These are phyloP conservation scores for Vigna hirtella DNA, from an alignment of 306 rosid genomes.

Conservation along the genomic window DNA sequence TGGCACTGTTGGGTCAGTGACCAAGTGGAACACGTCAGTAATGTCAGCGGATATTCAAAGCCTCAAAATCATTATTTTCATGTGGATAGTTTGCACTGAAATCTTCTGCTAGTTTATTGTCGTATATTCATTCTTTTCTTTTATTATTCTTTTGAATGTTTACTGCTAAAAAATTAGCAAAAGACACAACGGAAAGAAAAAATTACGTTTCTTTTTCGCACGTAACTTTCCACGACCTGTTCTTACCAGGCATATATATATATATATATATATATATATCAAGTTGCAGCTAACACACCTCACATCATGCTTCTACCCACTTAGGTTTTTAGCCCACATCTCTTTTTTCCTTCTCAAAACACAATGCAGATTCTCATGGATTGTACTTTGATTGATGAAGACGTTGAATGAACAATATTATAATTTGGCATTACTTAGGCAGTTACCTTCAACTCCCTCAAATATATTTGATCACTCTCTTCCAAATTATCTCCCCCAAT, in stretches of 20 bases:
- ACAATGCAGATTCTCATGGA: not conserved
- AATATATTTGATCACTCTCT: no score
- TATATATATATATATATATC: not conserved
- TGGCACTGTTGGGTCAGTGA: conserved; percentile 23
- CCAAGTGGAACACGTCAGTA: conserved; percentile 17
- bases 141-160: not conserved
- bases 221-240: not conserved
- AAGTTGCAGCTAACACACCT: conserved; percentile 4
- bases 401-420: conserved; percentile 10
- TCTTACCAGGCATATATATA: not conserved
- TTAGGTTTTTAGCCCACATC: conserved; percentile 12
- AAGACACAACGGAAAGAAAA: not conserved
- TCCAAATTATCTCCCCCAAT: no score
- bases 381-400: conserved; percentile 4
- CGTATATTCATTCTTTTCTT: not conserved
- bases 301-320: conserved; percentile 17
- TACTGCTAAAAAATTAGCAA: not conserved
- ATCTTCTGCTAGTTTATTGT: not conserved
- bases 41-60: not conserved
- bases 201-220: conserved; percentile 1
- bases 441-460: no score
- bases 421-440: not conserved
- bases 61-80: not conserved
- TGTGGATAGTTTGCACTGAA: not conserved
- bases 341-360: conserved; percentile 1